These are phyloP conservation scores for Uromyces viciae-fabae DNA, from an alignment of 1,284 basidiomycete species.

Conservation along the genomic window DNA sequence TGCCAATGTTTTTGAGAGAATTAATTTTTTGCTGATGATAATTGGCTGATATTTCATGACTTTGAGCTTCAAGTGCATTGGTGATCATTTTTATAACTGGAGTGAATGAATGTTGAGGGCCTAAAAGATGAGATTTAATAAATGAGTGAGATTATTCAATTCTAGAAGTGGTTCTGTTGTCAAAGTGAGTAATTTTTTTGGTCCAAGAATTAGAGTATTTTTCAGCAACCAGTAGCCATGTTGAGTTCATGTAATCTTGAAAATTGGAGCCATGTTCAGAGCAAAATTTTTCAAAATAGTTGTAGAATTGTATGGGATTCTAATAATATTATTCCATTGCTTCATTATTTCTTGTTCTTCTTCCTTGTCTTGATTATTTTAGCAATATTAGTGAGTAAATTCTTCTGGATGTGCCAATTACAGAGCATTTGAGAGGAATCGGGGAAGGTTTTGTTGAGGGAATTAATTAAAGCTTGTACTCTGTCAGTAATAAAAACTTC, in stretches of 20 bases:
- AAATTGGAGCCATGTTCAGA: background rate
- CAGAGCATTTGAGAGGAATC: background rate
- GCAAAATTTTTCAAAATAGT: background rate
- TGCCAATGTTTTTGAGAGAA: background rate
- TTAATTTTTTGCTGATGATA: conserved; percentile 1
- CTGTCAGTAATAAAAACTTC: background rate
- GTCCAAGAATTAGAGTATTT: conserved; percentile 4
- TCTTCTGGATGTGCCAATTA: background rate
- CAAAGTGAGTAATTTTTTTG: background rate
- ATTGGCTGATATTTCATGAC: background rate
- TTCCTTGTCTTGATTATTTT: background rate
- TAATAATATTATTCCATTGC: background rate
- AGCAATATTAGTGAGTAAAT: background rate
- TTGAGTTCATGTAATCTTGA: background rate
- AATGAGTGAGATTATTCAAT: background rate
- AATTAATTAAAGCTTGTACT: background rate
- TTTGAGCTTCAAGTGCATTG: background rate
- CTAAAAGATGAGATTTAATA: background rate
- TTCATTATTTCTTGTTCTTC: background rate
- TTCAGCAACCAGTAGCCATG: background rate
- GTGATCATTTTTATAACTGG: background rate
- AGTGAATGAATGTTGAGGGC: background rate
- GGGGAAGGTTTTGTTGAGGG: background rate
- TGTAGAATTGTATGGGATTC: background rate
- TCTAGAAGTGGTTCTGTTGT: background rate